Conservation (phyloP, 192 early-diverging fungal species). For the Linnemannia exigua region DNA sequence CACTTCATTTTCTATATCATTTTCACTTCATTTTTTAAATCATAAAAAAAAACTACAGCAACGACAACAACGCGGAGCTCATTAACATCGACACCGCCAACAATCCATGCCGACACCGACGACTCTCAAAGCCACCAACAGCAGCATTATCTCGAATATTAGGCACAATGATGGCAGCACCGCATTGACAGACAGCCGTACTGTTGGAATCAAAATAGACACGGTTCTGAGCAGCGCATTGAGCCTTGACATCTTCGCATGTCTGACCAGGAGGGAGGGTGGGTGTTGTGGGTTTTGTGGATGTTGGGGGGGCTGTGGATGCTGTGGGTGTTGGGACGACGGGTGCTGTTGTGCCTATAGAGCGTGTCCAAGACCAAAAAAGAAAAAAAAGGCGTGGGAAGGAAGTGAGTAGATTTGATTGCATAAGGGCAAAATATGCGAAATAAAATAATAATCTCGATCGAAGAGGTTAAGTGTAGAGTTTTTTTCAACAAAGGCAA, state of each 20-base stretch:
- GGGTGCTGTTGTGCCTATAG: background rate
- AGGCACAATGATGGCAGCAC: background rate
- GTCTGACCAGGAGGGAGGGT: slow-evolving; percentile 1
- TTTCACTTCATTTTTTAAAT: background rate
- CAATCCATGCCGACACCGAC: background rate
- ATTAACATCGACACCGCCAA: background rate
- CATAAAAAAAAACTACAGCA: no score
- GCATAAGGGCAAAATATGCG: no score
- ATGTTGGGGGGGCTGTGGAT: background rate
- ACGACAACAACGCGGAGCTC: background rate
- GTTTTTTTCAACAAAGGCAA: background rate
- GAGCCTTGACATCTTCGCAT: slow-evolving; percentile 34
- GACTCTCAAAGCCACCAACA: background rate
- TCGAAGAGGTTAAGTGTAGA: no score
- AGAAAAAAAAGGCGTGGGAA: background rate
- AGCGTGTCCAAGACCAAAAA: no score
- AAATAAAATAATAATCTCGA: no score
- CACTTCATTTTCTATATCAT: background rate
- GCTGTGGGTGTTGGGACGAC: background rate
- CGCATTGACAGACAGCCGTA: background rate
- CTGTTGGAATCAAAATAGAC: background rate
- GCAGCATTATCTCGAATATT: background rate
- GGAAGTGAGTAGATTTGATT: no score
- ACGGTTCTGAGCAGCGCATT: slow-evolving; percentile 38
- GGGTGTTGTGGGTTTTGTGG: slow-evolving; percentile 12